Percentiles rank a stretch among this genome's conserved stretches.
Conservation (phyloP, 2,329 filamentous ascomycete species). For the Cercospora brassicicola region DNA sequence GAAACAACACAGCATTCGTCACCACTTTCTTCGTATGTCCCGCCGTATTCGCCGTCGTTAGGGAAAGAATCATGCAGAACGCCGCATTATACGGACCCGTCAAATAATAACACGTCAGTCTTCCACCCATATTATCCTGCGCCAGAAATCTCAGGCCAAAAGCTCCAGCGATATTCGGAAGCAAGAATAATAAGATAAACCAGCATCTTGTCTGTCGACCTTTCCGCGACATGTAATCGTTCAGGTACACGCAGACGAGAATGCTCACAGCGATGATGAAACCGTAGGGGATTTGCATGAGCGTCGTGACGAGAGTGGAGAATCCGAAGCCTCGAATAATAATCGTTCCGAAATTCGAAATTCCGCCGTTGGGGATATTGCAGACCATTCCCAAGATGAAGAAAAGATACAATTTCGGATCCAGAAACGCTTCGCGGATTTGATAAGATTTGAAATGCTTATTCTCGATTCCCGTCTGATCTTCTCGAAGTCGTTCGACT, state of each 20-base stretch:
- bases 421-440: constrained; percentile 56
- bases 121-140: constrained; percentile 51
- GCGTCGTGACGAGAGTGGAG: constrained; percentile 54
- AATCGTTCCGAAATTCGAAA: constrained; percentile 60
- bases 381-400: constrained; percentile 53
- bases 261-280: constrained; percentile 54
- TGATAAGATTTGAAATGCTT: constrained; percentile 56
- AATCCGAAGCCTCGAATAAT: constrained; percentile 62
- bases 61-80: constrained; percentile 53
- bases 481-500: constrained; percentile 56
- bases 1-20: constrained; percentile 61
- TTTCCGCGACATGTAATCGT: constrained; percentile 42
- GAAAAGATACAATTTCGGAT: constrained; percentile 62
- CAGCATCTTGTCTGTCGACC: constrained; percentile 41
- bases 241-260: constrained; percentile 50
- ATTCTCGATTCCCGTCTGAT: constrained; percentile 60
- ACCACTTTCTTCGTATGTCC: constrained; percentile 65
- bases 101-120: constrained; percentile 60
- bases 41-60: constrained; percentile 53
- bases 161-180: constrained; percentile 60
- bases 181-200: constrained; percentile 57
- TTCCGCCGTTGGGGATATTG: constrained; percentile 59
- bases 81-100: constrained; percentile 55
- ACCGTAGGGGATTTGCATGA: constrained; percentile 56
- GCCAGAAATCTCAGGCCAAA: constrained; percentile 60